Evolutionary conservation across 345 rosid species (phyloP).

Genomic region (Brassica carinata): DNA sequence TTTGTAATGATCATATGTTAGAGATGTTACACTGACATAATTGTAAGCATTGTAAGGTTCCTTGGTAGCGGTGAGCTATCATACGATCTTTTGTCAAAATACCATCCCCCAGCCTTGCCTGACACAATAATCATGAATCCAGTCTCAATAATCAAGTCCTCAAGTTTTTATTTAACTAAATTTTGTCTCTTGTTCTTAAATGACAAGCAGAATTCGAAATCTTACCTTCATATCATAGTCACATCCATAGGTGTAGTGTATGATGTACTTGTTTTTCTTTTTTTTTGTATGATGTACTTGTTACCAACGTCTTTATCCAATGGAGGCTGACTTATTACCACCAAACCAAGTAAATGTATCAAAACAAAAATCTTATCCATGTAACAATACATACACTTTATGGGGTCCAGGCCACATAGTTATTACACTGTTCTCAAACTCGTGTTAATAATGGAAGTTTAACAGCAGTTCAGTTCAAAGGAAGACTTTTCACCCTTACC

Average conservation of each 20-base stretch:
- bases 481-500: not conserved
- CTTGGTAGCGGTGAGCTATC: conserved; percentile 60
- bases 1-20: not conserved
- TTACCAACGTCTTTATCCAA: not conserved
- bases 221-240: not conserved
- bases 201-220: not conserved
- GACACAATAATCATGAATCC: conserved; percentile 17
- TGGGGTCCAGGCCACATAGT: not conserved
- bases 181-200: not conserved
- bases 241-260: not conserved
- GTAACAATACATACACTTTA: not conserved
- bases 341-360: not conserved
- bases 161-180: not conserved
- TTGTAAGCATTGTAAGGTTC: conserved; percentile 68
- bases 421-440: not conserved
- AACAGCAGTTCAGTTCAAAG: not conserved
- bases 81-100: conserved; percentile 91
- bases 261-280: not conserved
- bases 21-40: not conserved
- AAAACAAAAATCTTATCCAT: not conserved
- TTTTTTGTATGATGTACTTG: not conserved
- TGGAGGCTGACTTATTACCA: not conserved
- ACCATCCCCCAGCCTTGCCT: conserved; percentile 68
- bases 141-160: not conserved
- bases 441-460: not conserved